Evolutionary conservation across 1,284 basidiomycete species (phyloP), one percentile per base, ranked within the genome.

Genomic region (Wallemia ichthyophaga): DNA sequence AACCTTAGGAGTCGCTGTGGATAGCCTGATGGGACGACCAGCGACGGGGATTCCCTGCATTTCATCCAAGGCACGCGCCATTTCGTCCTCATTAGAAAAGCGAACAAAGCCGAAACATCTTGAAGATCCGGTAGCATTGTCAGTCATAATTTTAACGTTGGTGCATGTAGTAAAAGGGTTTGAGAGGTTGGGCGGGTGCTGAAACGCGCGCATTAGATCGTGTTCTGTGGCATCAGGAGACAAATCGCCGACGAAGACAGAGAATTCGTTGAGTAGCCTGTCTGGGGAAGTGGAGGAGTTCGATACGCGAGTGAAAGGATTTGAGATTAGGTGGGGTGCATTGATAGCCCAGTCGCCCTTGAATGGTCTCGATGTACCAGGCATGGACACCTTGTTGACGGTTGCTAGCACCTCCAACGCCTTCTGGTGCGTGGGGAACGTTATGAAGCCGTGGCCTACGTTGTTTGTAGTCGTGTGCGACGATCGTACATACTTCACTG

Each of bases 111-210:
- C 85, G 68, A 88, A 89, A 3, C 86, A 85, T 64, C 84, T 76
- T 48, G 83, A 86, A n/a, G 86, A 78, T 24, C 85, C 85, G 9
- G 85, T 86, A 33, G 81, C 77, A 9, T 85, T 83, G 69, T 89
- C 86, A 56, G 85, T 72, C 85, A 89, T 88, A 63, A 89, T 88
- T 71, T 89, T 89, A 27, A 86, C 86, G 67, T 84, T 88, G 72
- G 85, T 86, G 70, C 85, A 87, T 66, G 83, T 87, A 54, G 79
- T 70, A 71, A 89, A 89, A 1, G 84, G 83, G 13, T 79, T 27
- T 1, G 55, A 33, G n/a, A 23, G n/a, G 28, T 25, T 28, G 0
- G 83, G 76, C 60, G 85, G 83, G 68, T 85, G 83, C 65, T 81
- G 78, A 69, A 85, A 85, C 61, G 85, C 82, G n/a, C 80, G 80